A percentile compares a stretch with the other conserved stretches of the same genome.
phyloP scores from a whole-genome alignment of 2,329 filamentous ascomycete genomes.

The Fusarium sp. region DNA sequence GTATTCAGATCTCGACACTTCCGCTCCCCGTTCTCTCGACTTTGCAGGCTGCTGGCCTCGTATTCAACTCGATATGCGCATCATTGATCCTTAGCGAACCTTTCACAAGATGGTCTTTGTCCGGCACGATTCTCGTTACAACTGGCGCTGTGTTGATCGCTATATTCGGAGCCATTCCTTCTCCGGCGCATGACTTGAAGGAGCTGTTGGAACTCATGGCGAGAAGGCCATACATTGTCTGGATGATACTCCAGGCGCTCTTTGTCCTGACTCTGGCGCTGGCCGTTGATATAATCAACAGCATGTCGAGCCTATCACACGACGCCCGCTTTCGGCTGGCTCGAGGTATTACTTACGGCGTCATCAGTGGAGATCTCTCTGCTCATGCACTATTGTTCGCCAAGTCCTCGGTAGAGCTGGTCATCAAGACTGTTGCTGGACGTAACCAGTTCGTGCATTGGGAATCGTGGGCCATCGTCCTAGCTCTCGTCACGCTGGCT shows the following conservation, averaged over 20 bases:
- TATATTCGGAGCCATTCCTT: constrained; percentile 91
- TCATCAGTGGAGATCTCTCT: constrained; percentile 90
- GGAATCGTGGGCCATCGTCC: constrained; percentile 91
- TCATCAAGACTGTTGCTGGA: constrained; percentile 85
- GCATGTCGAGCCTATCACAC: constrained; percentile 62
- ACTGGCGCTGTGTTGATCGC: constrained; percentile 90
- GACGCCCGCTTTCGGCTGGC: constrained; percentile 76
- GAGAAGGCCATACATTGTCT: constrained; percentile 80
- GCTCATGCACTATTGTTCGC: constrained; percentile 93
- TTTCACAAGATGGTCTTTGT: constrained; percentile 92
- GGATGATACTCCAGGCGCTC: constrained; percentile 84
- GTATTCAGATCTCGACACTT: constrained; percentile 95
- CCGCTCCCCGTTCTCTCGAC: constrained; percentile 95
- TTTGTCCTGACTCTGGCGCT: constrained; percentile 76
- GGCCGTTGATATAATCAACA: constrained; percentile 65
- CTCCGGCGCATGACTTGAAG: constrained; percentile 86
- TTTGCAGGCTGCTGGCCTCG: constrained; percentile 91
- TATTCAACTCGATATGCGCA: constrained; percentile 98
- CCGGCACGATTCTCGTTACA: constrained; percentile 89
- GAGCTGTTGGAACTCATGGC: constrained; percentile 82
- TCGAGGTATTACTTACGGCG: constrained; percentile 87
- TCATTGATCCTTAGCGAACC: constrained; percentile 91
- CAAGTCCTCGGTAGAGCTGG: constrained; percentile 94
- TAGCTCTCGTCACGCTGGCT: constrained; percentile 82
- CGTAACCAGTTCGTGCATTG: constrained; percentile 95